Evolutionary conservation across 1,284 basidiomycete genomes (phyloP), one percentile per base, ranked within the genome.

Genomic region (Fomitiporia mediterranea): DNA sequence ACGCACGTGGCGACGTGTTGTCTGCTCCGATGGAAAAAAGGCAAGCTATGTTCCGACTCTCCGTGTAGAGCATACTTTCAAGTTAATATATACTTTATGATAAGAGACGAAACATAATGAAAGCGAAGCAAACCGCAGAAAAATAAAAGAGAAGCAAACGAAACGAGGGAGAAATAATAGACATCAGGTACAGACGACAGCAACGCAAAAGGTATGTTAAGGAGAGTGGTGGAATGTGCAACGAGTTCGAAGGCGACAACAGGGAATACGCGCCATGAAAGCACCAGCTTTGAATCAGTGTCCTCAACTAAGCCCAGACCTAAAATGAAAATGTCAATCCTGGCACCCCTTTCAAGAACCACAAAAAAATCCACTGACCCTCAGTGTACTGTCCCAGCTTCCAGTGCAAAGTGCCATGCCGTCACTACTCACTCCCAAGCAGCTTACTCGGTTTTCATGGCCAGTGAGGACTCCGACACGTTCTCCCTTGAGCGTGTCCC

Each of bases 381-480:
- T 87, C 70, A 98, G 84, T 60, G 94, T 90, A 71, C 89, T 92
- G 71, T 99, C 96, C 97, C 96, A 99, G 69, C 87, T 91, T 58
- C 96, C 96, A 38, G 97, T 99, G 79, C 94, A 98, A 53, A 99
- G 84, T 37, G 95, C 95, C 86, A 97, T 96, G 47, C 96, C 96
- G 68, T 98, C 95, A 38, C 88, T 84, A 66, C 90, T 94, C 63
- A 98, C 94, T 57, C 97, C 96, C 67, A 99, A 76, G 77, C 95
- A 98, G 67, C 89, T 92, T 63, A 99, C 94, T 61, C 96, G 80
- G 77, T 98, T 98, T 79, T 99, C 96, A 70, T 99, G 97, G 11
- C 95, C 96, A 34, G 94, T 91, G 59, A 99, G 75, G 37, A 98
- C 94, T 59, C 96, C 96, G 32, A 98, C 94, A 56, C 96, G 88